Evolutionary conservation across 129 eudicot species (phyloP).

Genomic region (Kitagawia praeruptora): DNA sequence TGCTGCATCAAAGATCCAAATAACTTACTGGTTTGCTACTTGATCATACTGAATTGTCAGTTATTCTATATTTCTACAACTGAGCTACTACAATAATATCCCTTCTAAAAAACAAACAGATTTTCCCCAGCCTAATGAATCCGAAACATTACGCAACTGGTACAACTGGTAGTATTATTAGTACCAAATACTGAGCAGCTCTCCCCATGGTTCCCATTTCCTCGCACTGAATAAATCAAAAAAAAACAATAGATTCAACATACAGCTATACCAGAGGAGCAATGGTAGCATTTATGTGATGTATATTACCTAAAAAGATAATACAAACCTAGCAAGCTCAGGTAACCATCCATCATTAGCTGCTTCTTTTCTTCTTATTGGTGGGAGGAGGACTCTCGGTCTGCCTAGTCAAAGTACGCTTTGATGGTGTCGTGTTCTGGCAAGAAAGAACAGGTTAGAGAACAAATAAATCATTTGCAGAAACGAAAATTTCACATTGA

Average conservation of each 20-base stretch:
- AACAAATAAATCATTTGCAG: neutral
- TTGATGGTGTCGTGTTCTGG: slow-evolving; percentile 65
- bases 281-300: neutral
- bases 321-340: slow-evolving; percentile 36
- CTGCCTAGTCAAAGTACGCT: slow-evolving; percentile 65
- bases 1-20: neutral
- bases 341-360: slow-evolving; percentile 68
- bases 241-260: too few species aligned
- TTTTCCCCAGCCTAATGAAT: neutral
- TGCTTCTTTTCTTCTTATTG: slow-evolving; percentile 66
- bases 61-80: neutral
- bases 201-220: neutral
- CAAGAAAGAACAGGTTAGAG: too few species aligned
- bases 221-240: neutral
- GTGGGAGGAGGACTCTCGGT: slow-evolving; percentile 71
- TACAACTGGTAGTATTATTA: neutral
- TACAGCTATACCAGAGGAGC: neutral
- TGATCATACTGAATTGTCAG: neutral
- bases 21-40: neutral
- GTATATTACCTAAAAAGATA: neutral
- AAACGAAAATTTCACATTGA: neutral
- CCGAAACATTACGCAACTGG: neutral
- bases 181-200: neutral
- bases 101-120: neutral
- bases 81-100: neutral